Evolutionary conservation across 495 filamentous ascomycete species (phyloP).

Genomic region (Penicillium alfredii): DNA sequence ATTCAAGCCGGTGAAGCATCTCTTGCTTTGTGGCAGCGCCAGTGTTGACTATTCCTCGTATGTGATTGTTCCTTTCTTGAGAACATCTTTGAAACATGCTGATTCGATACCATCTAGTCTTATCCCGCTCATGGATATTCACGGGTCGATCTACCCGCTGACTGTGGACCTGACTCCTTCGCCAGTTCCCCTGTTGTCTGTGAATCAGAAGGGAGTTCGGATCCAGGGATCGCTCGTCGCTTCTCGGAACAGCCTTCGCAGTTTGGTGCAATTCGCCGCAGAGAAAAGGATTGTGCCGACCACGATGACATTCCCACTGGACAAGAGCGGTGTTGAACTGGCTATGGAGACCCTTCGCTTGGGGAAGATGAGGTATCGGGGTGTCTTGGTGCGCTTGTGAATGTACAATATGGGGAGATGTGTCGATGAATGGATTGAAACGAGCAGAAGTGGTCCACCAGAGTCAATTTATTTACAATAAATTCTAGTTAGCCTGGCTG

Average conservation of each 20-base stretch:
- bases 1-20: conserved; percentile 29
- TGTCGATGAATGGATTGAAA: too few relatives aligned
- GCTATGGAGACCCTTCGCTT: conserved; percentile 49
- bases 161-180: conserved; percentile 43
- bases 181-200: conserved; percentile 38
- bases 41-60: conserved; percentile 26
- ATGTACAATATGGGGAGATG: too few relatives aligned
- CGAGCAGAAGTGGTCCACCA: too few relatives aligned
- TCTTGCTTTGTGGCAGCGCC: conserved; percentile 25
- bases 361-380: conserved; percentile 54
- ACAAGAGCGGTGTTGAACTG: conserved; percentile 47
- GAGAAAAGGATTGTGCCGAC: conserved; percentile 48
- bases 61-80: conserved; percentile 1
- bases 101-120: conserved; percentile 11
- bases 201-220: conserved; percentile 41
- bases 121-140: conserved; percentile 36
- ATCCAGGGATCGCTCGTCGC: conserved; percentile 53
- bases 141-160: conserved; percentile 46
- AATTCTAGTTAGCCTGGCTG: too few relatives aligned
- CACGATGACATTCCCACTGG: conserved; percentile 50
- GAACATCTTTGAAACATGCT: neutral
- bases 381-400: conserved; percentile 31
- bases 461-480: too few relatives aligned
- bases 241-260: conserved; percentile 35
- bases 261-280: conserved; percentile 51